Evolutionary conservation across 495 filamentous ascomycete species (phyloP).

Genomic region (Cryomyces minteri): DNA sequence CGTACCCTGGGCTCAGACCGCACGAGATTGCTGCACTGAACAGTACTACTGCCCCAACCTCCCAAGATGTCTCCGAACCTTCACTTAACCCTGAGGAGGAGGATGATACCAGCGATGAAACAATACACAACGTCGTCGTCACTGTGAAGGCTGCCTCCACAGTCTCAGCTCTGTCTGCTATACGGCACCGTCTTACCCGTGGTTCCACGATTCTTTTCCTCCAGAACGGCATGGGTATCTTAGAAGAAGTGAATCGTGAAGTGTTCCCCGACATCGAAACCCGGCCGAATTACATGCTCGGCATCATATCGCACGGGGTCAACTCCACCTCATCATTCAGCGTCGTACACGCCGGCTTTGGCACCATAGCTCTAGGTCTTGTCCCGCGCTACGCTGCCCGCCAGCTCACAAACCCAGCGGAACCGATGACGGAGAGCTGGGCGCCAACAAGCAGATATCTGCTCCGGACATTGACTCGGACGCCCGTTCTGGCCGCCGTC

Average conservation of each 20-base stretch:
- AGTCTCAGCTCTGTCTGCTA: constrained; percentile 31
- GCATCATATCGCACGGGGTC: constrained; percentile 49
- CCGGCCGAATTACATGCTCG: constrained; percentile 60
- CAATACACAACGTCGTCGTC: constrained; percentile 64
- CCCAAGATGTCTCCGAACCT: not conserved
- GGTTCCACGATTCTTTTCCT: constrained; percentile 63
- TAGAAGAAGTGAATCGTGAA: constrained; percentile 49
- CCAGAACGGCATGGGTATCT: constrained; percentile 65
- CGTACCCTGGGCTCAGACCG: not conserved
- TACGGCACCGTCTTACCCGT: constrained; percentile 47
- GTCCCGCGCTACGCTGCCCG: constrained; percentile 12
- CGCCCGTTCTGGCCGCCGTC: constrained; percentile 24
- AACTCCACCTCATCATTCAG: constrained; percentile 32
- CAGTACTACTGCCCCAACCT: not conserved
- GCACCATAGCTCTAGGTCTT: constrained; percentile 40
- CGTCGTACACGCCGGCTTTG: constrained; percentile 43
- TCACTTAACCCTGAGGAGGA: not conserved
- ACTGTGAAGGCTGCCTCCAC: constrained; percentile 41
- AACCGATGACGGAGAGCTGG: constrained; percentile 8
- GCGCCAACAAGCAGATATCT: constrained; percentile 16
- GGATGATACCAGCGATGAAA: constrained; percentile 11
- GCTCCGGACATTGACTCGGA: constrained; percentile 17
- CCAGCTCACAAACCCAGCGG: not conserved
- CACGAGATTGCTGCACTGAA: not conserved
- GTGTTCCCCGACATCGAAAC: constrained; percentile 44